Percentiles rank a stretch among this genome's conserved stretches.
phyloP scores from a whole-genome alignment of 2,329 filamentous ascomycete genomes.

The Juglanconis oblonga region DNA sequence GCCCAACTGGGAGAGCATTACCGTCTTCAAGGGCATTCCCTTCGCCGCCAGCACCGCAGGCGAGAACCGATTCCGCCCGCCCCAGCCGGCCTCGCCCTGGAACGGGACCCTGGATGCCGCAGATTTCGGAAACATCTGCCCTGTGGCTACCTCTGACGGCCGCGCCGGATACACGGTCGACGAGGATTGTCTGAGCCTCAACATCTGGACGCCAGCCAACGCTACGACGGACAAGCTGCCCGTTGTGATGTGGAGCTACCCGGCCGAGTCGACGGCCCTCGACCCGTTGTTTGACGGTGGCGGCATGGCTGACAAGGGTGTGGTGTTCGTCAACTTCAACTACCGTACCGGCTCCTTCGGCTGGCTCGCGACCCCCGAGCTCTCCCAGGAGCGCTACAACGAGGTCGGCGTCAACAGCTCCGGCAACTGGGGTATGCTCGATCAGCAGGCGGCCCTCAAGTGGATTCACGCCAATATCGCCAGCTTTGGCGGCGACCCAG shows the following conservation, averaged over 20 bases:
- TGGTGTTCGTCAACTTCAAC: slow-evolving; percentile 59
- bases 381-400: slow-evolving; percentile 18
- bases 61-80: slow-evolving; percentile 43
- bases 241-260: slow-evolving; percentile 48
- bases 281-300: slow-evolving; percentile 50
- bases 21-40: slow-evolving; percentile 49
- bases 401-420: slow-evolving; percentile 24
- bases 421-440: slow-evolving; percentile 47
- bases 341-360: slow-evolving; percentile 66
- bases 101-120: slow-evolving; percentile 30
- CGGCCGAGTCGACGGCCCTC: slow-evolving; percentile 54
- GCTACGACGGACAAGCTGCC: slow-evolving; percentile 32
- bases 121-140: slow-evolving; percentile 35
- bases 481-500: slow-evolving; percentile 40
- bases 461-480: slow-evolving; percentile 48
- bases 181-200: slow-evolving; percentile 53
- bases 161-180: slow-evolving; percentile 21
- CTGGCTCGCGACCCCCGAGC: slow-evolving; percentile 31
- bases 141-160: slow-evolving; percentile 25
- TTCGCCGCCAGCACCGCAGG: slow-evolving; percentile 40
- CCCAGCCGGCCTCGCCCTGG: slow-evolving; percentile 29
- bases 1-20: slow-evolving; percentile 33
- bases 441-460: slow-evolving; percentile 45
- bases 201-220: slow-evolving; percentile 40
- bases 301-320: slow-evolving; percentile 52